Evolutionary conservation across 768 basidiomycete species (phyloP), one percentile per base, ranked within the genome.

Genomic region (Russula sp.): DNA sequence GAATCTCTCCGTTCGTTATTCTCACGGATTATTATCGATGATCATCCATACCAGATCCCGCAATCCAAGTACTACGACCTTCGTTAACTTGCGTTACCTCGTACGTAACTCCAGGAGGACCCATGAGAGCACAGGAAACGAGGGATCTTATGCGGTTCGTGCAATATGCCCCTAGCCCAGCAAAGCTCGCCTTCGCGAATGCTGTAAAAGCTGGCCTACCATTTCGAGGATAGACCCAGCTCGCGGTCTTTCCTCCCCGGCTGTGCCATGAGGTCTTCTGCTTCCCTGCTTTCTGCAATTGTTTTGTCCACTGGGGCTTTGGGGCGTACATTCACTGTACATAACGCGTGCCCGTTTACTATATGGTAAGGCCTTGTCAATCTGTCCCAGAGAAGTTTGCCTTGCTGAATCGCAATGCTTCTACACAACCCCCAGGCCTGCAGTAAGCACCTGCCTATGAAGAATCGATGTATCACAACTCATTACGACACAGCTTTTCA

Each of bases 281-380:
- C 48, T 58, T 48, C 39, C 35, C 13, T 49, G 27, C 47, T 58
- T 49, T 49, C 57, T 58, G 57, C 32, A 13, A 31, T 22, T 18
- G 35, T 35, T 13, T 31, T 39, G 5, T 39, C 34, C 13, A 39
- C 35, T n/a, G 14, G 14, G 27, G 42, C n/a, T 14, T 34, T 48
- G 53, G 73, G 63, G 16, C 69, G 70, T 32, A 75, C 71, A n/a
- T 76, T 79, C 68, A 77, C 75, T 1, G 76, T 78, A n/a, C 71
- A 70, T 71, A 79, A 79, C 64, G 70, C 66, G 45, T 78, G 77
- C 66, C 73, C 76, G 2, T 79, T 76, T 70, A 78, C 77, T 4
- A 74, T 78, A 54, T 78, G 77, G 77, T 77, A 58, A 2, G 27
- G 70, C 64, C 27, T 27, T 27, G 27, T 27, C 2, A 27, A 27